These are phyloP conservation scores for Aspergillus costaricaensis DNA, from an alignment of 2,329 filamentous ascomycete genomes.

Conservation along the genomic window DNA sequence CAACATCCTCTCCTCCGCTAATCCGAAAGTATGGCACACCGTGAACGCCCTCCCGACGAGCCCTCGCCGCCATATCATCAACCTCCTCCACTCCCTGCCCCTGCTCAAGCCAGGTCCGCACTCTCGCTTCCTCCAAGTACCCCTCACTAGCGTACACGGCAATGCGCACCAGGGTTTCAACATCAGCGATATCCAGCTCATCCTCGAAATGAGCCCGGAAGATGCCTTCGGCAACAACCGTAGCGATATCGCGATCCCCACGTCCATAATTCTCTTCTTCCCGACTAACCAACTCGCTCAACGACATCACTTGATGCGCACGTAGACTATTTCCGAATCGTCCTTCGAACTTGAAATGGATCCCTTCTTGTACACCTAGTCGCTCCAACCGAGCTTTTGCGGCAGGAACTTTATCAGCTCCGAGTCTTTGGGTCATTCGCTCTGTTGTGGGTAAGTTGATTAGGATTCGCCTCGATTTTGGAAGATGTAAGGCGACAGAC, in stretches of 20 bases:
- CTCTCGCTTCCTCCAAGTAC: slow-evolving; percentile 6
- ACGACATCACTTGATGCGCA: slow-evolving; percentile 20
- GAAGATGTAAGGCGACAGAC: not conserved
- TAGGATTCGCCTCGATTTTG: not conserved
- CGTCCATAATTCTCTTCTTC: not conserved
- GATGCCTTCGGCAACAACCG: slow-evolving; percentile 17
- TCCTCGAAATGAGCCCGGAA: slow-evolving; percentile 24
- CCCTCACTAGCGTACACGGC: slow-evolving; percentile 12
- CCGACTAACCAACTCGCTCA: not conserved
- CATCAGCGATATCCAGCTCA: slow-evolving; percentile 21
- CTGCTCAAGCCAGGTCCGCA: slow-evolving; percentile 16
- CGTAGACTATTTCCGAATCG: slow-evolving; percentile 23
- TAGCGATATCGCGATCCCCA: slow-evolving; percentile 7
- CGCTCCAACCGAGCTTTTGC: slow-evolving; percentile 22
- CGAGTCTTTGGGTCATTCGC: slow-evolving; percentile 23
- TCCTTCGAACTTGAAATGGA: slow-evolving; percentile 23
- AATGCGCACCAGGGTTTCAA: slow-evolving; percentile 12
- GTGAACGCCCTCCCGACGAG: slow-evolving; percentile 10
- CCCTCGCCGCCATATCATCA: slow-evolving; percentile 13
- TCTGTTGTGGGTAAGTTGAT: slow-evolving; percentile 5
- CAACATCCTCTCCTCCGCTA: slow-evolving; percentile 13
- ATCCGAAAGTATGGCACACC: slow-evolving; percentile 25
- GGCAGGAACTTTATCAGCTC: slow-evolving; percentile 14
- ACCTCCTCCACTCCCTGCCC: slow-evolving; percentile 12
- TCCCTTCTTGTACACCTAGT: slow-evolving; percentile 14